Percentiles rank a stretch among this genome's conserved stretches.
Evolutionary conservation across 2,329 filamentous ascomycete species (phyloP).

Genomic region (Exophiala spinifera): DNA sequence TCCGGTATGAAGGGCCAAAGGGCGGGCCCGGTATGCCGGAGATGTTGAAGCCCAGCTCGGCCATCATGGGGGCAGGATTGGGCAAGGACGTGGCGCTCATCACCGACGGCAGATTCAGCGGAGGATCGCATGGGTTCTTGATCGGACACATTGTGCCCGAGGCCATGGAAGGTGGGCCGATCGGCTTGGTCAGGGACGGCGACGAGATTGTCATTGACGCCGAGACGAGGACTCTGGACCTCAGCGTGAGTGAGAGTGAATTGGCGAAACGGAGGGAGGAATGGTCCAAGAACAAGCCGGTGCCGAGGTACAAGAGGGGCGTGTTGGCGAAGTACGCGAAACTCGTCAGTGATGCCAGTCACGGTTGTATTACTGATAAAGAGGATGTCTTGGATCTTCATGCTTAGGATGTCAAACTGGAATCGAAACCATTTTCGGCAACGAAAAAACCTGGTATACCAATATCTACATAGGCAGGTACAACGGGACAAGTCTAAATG

Average conservation of each 20-base stretch:
- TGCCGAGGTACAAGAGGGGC: slow-evolving; percentile 58
- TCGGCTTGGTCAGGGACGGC: slow-evolving; percentile 76
- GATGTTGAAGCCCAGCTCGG: slow-evolving; percentile 69
- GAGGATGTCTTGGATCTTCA: slow-evolving; percentile 19
- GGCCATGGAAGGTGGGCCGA: slow-evolving; percentile 80
- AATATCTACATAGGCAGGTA: too few relatives aligned
- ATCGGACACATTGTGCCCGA: slow-evolving; percentile 87
- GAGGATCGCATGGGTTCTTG: slow-evolving; percentile 80
- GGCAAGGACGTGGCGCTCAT: slow-evolving; percentile 68
- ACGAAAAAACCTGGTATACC: too few relatives aligned
- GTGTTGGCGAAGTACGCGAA: slow-evolving; percentile 69
- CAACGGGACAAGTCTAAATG: too few relatives aligned
- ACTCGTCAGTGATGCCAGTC: slow-evolving; percentile 46
- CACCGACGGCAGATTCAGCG: slow-evolving; percentile 74
- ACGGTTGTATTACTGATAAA: slow-evolving; percentile 48
- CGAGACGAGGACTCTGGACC: slow-evolving; percentile 64
- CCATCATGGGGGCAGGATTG: slow-evolving; percentile 70
- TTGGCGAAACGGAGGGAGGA: slow-evolving; percentile 55
- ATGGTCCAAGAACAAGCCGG: slow-evolving; percentile 59
- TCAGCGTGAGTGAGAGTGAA: slow-evolving; percentile 65
- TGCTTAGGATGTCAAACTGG: neutral
- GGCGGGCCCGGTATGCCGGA: slow-evolving; percentile 73
- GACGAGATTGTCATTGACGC: slow-evolving; percentile 81
- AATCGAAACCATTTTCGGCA: too few relatives aligned
- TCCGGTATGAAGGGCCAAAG: slow-evolving; percentile 71